Evolutionary conservation across 225 moss, liverwort and hornwort species (phyloP).

Genomic region (Pseudisothecium myosuroides): DNA sequence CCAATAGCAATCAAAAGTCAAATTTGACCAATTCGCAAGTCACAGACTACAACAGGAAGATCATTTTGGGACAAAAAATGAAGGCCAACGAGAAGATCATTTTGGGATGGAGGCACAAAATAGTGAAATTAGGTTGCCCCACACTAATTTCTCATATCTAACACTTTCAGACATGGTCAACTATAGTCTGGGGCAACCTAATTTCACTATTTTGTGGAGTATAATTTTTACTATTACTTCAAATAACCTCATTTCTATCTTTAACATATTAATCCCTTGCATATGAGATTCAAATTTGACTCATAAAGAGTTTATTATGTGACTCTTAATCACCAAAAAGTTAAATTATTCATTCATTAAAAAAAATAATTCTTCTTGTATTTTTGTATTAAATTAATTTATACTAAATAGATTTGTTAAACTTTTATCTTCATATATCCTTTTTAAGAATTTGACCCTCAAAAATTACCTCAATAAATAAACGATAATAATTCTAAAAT

Average conservation of each 20-base stretch:
- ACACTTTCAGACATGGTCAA: too few species aligned
- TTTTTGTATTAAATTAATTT: not conserved
- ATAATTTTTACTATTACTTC: too few species aligned
- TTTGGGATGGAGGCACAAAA: too few species aligned
- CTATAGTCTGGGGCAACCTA: too few species aligned
- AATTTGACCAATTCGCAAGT: too few species aligned
- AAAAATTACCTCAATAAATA: not conserved
- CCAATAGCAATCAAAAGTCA: too few species aligned
- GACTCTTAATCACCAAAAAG: not conserved
- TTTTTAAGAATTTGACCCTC: not conserved
- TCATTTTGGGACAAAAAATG: too few species aligned
- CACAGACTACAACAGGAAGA: too few species aligned
- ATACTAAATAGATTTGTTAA: not conserved
- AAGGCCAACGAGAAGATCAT: too few species aligned
- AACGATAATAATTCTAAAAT: not conserved
- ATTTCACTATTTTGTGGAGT: too few species aligned
- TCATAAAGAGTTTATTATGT: not conserved
- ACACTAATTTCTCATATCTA: too few species aligned
- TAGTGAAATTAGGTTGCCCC: too few species aligned
- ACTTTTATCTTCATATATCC: not conserved
- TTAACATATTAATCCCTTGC: not conserved
- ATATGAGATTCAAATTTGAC: not conserved
- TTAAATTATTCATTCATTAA: not conserved
- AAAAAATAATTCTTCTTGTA: not conserved
- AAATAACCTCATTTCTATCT: not conserved